Conservation (phyloP, 306 rosid genomes). For the Pterocarpus macrocarpus region DNA sequence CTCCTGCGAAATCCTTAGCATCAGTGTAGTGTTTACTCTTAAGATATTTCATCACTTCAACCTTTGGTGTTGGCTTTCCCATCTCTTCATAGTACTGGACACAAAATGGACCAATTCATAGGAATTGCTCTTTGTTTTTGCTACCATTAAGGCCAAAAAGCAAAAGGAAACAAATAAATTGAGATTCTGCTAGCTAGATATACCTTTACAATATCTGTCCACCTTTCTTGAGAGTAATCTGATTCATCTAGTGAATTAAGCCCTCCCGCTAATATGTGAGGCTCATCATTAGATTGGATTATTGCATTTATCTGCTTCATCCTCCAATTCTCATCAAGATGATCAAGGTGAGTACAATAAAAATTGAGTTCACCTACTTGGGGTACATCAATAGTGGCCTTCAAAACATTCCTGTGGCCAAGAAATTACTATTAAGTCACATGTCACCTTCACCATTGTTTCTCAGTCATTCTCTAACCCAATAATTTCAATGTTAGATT, state of each 20-base stretch:
- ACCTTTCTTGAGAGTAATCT: constrained; percentile 92
- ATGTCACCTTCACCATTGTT: constrained; percentile 47
- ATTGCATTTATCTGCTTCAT: constrained; percentile 96
- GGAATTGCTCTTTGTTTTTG: constrained; percentile 11
- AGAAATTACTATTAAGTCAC: constrained; percentile 25
- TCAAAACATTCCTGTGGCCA: constrained; percentile 82
- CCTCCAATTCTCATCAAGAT: constrained; percentile 93
- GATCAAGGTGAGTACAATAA: constrained; percentile 93
- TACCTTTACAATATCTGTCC: constrained; percentile 98
- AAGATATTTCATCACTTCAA: constrained; percentile 78
- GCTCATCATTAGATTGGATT: constrained; percentile 73
- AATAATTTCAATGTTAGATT: constrained; percentile 27
- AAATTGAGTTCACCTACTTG: constrained; percentile 86
- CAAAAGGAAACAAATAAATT: constrained; percentile 1
- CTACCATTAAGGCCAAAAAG: constrained; percentile 43
- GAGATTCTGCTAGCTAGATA: background rate
- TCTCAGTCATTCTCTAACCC: constrained; percentile 43
- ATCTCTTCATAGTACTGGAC: constrained; percentile 83
- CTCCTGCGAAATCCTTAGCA: constrained; percentile 84
- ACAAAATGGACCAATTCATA: constrained; percentile 28
- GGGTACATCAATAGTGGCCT: constrained; percentile 90
- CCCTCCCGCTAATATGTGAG: constrained; percentile 90
- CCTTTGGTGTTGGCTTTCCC: constrained; percentile 88
- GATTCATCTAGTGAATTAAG: constrained; percentile 89
- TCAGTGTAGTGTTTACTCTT: constrained; percentile 79